Evolutionary conservation across 345 rosid genomes (phyloP).

Genomic region (Pistacia integerrima): DNA sequence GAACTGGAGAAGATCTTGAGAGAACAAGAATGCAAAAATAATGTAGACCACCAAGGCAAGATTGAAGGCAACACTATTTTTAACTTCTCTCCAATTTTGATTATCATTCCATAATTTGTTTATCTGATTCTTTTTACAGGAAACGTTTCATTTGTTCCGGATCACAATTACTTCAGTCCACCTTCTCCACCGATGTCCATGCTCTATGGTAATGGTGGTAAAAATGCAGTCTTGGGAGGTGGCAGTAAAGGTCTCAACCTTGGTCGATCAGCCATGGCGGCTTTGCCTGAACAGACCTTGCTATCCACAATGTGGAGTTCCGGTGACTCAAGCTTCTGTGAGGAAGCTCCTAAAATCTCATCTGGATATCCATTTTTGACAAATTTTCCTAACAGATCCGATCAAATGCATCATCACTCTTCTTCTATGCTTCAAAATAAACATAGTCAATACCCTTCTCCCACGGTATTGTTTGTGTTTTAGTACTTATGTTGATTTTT

Average conservation of each 20-base stretch:
- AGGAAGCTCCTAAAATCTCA: constrained; percentile 15
- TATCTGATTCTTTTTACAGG: constrained; percentile 9
- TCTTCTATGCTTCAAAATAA: constrained; percentile 41
- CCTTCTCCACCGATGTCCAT: constrained; percentile 13
- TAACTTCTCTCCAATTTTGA: neutral
- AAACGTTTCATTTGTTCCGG: constrained; percentile 8
- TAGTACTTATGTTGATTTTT: neutral
- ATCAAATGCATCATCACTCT: constrained; percentile 38
- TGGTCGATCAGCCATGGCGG: constrained; percentile 24
- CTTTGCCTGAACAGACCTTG: constrained; percentile 26
- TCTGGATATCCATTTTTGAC: constrained; percentile 37
- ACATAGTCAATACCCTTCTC: constrained; percentile 30
- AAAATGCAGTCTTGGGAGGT: neutral
- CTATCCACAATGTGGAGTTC: constrained; percentile 31
- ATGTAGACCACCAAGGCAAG: constrained; percentile 4
- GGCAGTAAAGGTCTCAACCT: constrained; percentile 21
- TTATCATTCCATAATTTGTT: neutral
- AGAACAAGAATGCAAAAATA: constrained; percentile 44
- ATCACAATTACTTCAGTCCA: constrained; percentile 13
- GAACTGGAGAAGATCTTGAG: constrained; percentile 79
- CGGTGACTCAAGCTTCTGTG: constrained; percentile 8
- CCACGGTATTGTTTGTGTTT: constrained; percentile 34
- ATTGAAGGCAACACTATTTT: constrained; percentile 13
- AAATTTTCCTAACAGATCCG: constrained; percentile 25
- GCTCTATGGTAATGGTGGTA: constrained; percentile 20